Percentiles rank a stretch among this genome's conserved stretches.
Conservation (phyloP, 352 stramenopile species). For the Pythium guiyangense region DNA sequence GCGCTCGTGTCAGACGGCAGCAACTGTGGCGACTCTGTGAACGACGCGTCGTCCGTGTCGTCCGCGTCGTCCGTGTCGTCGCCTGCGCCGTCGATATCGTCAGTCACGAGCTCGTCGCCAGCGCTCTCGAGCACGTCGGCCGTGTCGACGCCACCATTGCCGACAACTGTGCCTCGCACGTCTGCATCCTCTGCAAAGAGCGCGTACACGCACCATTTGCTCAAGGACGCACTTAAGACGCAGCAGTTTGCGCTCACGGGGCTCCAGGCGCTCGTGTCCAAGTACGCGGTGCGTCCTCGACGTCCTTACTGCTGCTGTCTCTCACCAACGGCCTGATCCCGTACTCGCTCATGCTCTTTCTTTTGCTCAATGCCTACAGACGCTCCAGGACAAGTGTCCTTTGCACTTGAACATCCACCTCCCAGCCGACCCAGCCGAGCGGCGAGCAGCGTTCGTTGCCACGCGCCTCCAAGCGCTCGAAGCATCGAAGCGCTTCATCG, state of each 20-base stretch:
- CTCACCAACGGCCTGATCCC: constrained; percentile 8
- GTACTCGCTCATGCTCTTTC: background rate
- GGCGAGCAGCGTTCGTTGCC: constrained; percentile 20
- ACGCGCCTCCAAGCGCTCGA: constrained; percentile 22
- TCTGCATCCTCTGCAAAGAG: background rate
- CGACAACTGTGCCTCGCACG: background rate
- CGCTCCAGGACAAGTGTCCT: background rate
- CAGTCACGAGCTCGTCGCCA: background rate
- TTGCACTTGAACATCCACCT: constrained; percentile 19
- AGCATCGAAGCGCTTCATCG: constrained; percentile 25
- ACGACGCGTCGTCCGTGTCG: too few relatives aligned
- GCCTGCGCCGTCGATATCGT: background rate
- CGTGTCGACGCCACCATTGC: too few relatives aligned
- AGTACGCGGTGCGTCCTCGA: background rate
- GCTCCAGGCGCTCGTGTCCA: constrained; percentile 7
- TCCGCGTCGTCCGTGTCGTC: background rate
- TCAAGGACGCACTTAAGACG: constrained; percentile 8
- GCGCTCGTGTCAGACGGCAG: background rate
- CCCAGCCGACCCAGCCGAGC: constrained; percentile 15
- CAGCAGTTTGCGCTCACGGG: constrained; percentile 8
- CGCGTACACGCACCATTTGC: background rate
- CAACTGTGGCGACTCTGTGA: background rate
- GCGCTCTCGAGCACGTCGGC: background rate
- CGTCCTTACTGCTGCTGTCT: background rate
- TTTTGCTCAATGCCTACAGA: background rate